phyloP scores from a whole-genome alignment of 495 filamentous ascomycete species.

The Talaromyces liani region DNA sequence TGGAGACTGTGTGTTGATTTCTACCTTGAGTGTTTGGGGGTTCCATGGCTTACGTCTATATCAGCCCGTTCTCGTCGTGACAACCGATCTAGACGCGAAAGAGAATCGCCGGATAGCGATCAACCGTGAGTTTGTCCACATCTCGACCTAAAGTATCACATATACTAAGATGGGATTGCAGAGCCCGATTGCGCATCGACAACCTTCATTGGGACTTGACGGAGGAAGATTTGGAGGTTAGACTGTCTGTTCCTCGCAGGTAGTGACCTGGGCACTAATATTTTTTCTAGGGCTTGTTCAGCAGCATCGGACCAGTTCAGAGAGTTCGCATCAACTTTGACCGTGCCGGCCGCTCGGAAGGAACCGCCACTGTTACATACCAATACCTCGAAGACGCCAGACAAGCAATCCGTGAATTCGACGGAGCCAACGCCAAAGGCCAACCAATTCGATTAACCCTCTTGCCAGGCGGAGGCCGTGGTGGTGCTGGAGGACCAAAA shows the following conservation, averaged over 20 bases:
- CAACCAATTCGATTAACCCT: conserved; percentile 81
- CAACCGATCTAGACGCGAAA: conserved; percentile 28
- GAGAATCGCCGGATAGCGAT: conserved; percentile 40
- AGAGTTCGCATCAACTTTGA: conserved; percentile 75
- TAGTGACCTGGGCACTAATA: not conserved
- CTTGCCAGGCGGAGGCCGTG: conserved; percentile 39
- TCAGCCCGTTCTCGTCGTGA: conserved; percentile 37
- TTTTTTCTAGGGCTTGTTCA: conserved; percentile 63
- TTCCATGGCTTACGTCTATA: conserved; percentile 9
- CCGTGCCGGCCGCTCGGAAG: conserved; percentile 83
- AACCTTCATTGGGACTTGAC: conserved; percentile 93
- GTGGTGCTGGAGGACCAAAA: conserved; percentile 44
- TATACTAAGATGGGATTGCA: conserved; percentile 19
- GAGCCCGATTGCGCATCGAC: conserved; percentile 75
- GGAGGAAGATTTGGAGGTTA: conserved; percentile 76
- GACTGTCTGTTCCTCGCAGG: not conserved
- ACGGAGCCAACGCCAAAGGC: conserved; percentile 88
- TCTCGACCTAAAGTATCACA: not conserved
- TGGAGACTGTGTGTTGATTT: conserved; percentile 31
- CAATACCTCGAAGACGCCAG: conserved; percentile 58
- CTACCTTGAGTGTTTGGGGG: not conserved
- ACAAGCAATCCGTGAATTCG: conserved; percentile 69
- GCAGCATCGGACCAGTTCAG: conserved; percentile 63
- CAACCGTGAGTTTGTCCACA: conserved; percentile 16
- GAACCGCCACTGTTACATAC: conserved; percentile 81